Evolutionary conservation across 371 early-diverging fungal species (phyloP), one percentile per base, ranked within the genome.

Genomic region (Syncephalastrum monosporum): DNA sequence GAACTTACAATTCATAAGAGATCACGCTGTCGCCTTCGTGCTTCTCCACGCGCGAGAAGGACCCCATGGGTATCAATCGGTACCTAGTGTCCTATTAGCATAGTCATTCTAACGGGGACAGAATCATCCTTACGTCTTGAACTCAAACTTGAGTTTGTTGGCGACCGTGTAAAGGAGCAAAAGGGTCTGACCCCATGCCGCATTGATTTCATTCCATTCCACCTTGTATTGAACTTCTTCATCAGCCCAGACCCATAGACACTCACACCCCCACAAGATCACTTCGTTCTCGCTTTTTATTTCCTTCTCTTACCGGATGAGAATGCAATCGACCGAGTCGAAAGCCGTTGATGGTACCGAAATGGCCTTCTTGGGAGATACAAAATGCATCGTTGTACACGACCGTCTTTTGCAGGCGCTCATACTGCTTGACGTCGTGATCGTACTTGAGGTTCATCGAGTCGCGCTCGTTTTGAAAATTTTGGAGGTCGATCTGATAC

Each of bases 151-250:
- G 23, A 95, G 82, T 61, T 89, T 89, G 62, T 82, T 86, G 13
- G 95, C 93, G 6, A 96, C 83, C 0, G 94, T 92, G 64, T 95
- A 92, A 15, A 98, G 64, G 52, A 96, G 68, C 23, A 97, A 71
- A 21, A 93, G 56, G 0, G 93, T 86, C 60, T 96, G 96, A 4
- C 97, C 98, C 91, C 95, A 89, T 0, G 94, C 98, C 1, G 98
- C 96, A 73, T 98, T 98, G 55, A 98, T 95, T 72, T 98, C 98
- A 23, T 72, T 82, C 98, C 98, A 98, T 41, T 93, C 94, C 23
- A 96, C 88, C 82, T 85, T 53, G 33, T 25, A 25, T 27, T 43
- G 41, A 50, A 24, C n/a, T 23, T 27, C 15, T 21, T 21, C 10
- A 15, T 43, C n/a, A 23, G 42, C 16, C 27, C 27, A 7, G 5